A percentile compares a stretch with the other conserved stretches of the same genome.
Conservation (phyloP, 805 yeast genomes). For the Torulaspora indica region DNA sequence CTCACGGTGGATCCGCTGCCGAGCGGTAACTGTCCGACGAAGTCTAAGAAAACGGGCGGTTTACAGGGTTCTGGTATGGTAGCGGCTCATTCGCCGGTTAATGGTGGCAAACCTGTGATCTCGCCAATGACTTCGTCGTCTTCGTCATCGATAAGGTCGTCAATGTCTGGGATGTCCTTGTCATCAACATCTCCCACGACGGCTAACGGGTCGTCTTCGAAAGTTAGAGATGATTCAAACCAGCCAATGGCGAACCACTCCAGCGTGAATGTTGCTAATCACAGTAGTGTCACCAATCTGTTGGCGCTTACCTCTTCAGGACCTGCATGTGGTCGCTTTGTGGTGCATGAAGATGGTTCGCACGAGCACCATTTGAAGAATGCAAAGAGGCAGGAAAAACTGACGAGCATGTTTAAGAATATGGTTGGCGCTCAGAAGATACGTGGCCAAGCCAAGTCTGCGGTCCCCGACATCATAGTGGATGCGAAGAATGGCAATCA, state of each 20-base stretch:
- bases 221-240: conserved; percentile 11
- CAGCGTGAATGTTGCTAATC: conserved; percentile 1
- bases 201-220: conserved; percentile 10
- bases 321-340: conserved; percentile 39
- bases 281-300: conserved; percentile 5
- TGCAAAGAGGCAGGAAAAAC: conserved; percentile 72
- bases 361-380: conserved; percentile 79
- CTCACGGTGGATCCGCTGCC: neutral
- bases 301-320: conserved; percentile 3
- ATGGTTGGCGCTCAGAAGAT: conserved; percentile 68
- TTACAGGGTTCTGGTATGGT: conserved; percentile 6
- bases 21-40: neutral
- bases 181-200: conserved; percentile 17
- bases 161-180: conserved; percentile 14
- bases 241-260: neutral
- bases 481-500: conserved; percentile 19
- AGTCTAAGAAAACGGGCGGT: neutral
- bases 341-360: conserved; percentile 57
- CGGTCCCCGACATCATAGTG: conserved; percentile 61
- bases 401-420: conserved; percentile 69
- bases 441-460: conserved; percentile 66
- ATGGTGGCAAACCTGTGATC: conserved; percentile 6
- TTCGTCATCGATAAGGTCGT: conserved; percentile 16
- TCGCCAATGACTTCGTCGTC: conserved; percentile 16
- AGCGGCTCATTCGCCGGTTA: conserved; percentile 2